Evolutionary conservation across 768 basidiomycete genomes (phyloP).

Genomic region (Tubosaeta sp.): DNA sequence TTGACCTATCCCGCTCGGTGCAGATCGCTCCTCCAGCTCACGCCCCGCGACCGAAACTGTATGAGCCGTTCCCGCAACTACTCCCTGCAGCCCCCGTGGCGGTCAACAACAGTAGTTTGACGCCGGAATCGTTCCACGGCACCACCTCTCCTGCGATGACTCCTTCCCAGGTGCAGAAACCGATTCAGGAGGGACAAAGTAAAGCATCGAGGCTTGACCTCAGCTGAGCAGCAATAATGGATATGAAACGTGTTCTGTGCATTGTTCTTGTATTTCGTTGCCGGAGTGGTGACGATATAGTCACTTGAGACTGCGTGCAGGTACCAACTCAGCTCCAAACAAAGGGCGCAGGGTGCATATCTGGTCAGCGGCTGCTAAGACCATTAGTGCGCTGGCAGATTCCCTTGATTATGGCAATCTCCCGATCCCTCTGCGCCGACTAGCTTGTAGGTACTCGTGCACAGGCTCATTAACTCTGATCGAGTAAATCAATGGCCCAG

Average conservation of each 20-base stretch:
- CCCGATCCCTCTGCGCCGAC: too few species aligned
- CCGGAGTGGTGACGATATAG: too few species aligned
- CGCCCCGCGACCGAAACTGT: slow-evolving; percentile 36
- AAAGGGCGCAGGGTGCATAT: too few species aligned
- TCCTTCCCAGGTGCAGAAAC: slow-evolving; percentile 21
- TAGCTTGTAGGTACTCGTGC: too few species aligned
- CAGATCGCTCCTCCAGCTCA: slow-evolving; percentile 50
- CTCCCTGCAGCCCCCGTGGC: slow-evolving; percentile 17
- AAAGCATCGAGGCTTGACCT: slow-evolving; percentile 24
- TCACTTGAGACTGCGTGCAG: too few species aligned
- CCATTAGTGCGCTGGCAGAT: too few species aligned
- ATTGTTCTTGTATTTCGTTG: not conserved
- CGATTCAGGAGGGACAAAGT: slow-evolving; percentile 11
- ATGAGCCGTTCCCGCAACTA: slow-evolving; percentile 37
- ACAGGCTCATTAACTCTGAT: too few species aligned
- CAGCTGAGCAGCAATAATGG: slow-evolving; percentile 18
- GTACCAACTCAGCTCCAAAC: too few species aligned
- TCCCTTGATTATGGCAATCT: too few species aligned
- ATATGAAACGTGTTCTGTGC: not conserved
- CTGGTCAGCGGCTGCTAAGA: too few species aligned
- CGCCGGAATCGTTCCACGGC: slow-evolving; percentile 61
- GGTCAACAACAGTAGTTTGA: slow-evolving; percentile 38
- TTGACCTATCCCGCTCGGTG: slow-evolving; percentile 8
- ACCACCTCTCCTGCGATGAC: slow-evolving; percentile 45
- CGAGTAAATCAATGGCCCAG: too few species aligned